phyloP scores from a whole-genome alignment of 208 protist species.

The Leptomonas seymouri region DNA sequence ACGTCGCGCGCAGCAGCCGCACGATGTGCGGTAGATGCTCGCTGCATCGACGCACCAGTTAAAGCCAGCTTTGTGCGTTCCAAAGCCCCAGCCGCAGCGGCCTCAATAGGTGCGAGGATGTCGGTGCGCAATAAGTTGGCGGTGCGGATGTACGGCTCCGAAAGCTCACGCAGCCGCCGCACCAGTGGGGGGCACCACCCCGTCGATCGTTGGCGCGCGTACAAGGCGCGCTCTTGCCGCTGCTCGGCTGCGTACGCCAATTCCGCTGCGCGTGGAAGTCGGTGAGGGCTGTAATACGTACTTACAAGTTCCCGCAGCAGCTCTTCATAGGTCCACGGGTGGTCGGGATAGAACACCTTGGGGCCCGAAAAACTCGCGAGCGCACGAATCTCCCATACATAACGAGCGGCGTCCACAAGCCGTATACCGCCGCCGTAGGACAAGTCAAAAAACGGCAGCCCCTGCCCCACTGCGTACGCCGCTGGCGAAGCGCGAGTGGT shows the following conservation, averaged over 20 bases:
- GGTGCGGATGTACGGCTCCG: constrained; percentile 70
- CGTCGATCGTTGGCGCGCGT: constrained; percentile 26
- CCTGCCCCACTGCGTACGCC: constrained; percentile 71
- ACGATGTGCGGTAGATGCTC: too few relatives aligned
- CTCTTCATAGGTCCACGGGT: constrained; percentile 40
- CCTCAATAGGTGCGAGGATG: constrained; percentile 37
- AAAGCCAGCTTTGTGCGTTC: too few relatives aligned
- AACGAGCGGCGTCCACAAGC: constrained; percentile 74
- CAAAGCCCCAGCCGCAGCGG: too few relatives aligned
- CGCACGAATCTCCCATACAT: constrained; percentile 63
- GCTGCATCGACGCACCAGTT: too few relatives aligned
- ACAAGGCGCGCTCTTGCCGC: constrained; percentile 29
- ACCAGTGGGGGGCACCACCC: constrained; percentile 55
- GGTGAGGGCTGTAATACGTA: constrained; percentile 74
- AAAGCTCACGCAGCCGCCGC: constrained; percentile 64
- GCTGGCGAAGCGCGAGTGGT: constrained; percentile 35
- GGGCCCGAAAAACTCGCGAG: constrained; percentile 43
- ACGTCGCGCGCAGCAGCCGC: constrained; percentile 3
- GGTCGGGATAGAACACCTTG: constrained; percentile 29
- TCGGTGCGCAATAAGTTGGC: constrained; percentile 67
- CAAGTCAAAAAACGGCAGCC: constrained; percentile 83
- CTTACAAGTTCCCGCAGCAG: constrained; percentile 67
- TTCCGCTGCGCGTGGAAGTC: constrained; percentile 45
- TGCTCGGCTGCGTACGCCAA: constrained; percentile 35
- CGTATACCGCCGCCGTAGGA: constrained; percentile 71